These are phyloP conservation scores for Cladobotryum mycophilum DNA, from an alignment of 2,329 filamentous ascomycete species.

Conservation along the genomic window DNA sequence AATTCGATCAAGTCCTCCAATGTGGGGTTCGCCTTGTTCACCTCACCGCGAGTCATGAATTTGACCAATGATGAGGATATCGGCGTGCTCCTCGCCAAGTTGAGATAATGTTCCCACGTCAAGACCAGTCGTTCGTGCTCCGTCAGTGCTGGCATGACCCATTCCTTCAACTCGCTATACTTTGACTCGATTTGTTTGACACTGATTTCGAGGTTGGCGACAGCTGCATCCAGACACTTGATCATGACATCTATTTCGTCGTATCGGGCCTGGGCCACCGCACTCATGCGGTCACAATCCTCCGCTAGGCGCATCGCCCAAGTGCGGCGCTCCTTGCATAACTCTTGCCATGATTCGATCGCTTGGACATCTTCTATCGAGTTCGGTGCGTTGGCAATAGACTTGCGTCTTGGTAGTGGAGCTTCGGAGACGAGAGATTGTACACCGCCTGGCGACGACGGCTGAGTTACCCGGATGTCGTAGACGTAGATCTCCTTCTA, in stretches of 20 bases:
- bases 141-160: conserved; percentile 60
- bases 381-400: conserved; percentile 67
- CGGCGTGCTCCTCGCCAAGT: conserved; percentile 56
- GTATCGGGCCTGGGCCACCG: conserved; percentile 58
- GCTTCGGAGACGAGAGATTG: conserved; percentile 42
- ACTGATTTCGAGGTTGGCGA: conserved; percentile 75
- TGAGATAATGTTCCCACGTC: conserved; percentile 63
- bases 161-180: conserved; percentile 62
- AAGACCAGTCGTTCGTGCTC: conserved; percentile 60
- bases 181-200: conserved; percentile 66
- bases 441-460: conserved; percentile 41
- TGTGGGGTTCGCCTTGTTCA: conserved; percentile 46
- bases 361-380: conserved; percentile 73
- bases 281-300: conserved; percentile 61
- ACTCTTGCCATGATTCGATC: conserved; percentile 77
- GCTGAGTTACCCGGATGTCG: conserved; percentile 68
- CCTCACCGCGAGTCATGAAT: conserved; percentile 52
- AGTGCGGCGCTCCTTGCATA: conserved; percentile 72
- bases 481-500: conserved; percentile 89
- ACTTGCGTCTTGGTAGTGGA: conserved; percentile 48
- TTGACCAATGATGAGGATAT: conserved; percentile 60
- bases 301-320: conserved; percentile 72
- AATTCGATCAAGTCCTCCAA: conserved; percentile 72
- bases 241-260: conserved; percentile 70
- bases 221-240: conserved; percentile 74